Percentiles rank a stretch among this genome's conserved stretches.
phyloP scores from a whole-genome alignment of 2,329 filamentous ascomycete genomes.

The Huntiella savannae region DNA sequence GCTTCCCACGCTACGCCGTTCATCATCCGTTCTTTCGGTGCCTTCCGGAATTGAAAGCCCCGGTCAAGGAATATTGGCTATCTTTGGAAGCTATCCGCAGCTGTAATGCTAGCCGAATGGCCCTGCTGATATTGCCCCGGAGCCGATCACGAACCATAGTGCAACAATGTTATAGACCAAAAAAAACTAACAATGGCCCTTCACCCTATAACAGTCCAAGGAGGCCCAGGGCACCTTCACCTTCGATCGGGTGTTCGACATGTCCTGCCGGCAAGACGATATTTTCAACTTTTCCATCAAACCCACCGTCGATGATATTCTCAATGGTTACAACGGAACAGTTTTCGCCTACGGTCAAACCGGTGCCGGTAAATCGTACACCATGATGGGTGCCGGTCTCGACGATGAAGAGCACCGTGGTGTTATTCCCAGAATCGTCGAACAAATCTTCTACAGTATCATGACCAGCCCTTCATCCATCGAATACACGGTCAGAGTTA shows the following conservation, averaged over 20 bases:
- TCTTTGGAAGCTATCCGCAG: too few species aligned
- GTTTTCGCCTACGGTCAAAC: conserved; percentile 98
- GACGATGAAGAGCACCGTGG: conserved; percentile 74
- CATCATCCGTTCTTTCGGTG: too few species aligned
- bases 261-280: conserved; percentile 74
- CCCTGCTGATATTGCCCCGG: too few species aligned
- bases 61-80: too few species aligned
- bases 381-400: conserved; percentile 70
- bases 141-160: too few species aligned
- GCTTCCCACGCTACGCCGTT: too few species aligned
- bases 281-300: conserved; percentile 98
- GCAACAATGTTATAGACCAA: too few species aligned
- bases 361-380: conserved; percentile 95
- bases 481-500: conserved; percentile 95
- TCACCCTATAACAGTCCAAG: conserved; percentile 38
- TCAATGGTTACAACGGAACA: conserved; percentile 97
- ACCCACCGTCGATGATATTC: conserved; percentile 87
- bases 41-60: too few species aligned
- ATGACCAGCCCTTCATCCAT: conserved; percentile 80
- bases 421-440: conserved; percentile 90
- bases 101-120: too few species aligned
- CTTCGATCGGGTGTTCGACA: conserved; percentile 94
- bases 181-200: too few species aligned
- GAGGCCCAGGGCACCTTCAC: conserved; percentile 78
- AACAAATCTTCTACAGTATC: conserved; percentile 95